These are phyloP conservation scores for Pharus latifolius DNA, from an alignment of 176 grass and related monocot genomes.

Conservation along the genomic window DNA sequence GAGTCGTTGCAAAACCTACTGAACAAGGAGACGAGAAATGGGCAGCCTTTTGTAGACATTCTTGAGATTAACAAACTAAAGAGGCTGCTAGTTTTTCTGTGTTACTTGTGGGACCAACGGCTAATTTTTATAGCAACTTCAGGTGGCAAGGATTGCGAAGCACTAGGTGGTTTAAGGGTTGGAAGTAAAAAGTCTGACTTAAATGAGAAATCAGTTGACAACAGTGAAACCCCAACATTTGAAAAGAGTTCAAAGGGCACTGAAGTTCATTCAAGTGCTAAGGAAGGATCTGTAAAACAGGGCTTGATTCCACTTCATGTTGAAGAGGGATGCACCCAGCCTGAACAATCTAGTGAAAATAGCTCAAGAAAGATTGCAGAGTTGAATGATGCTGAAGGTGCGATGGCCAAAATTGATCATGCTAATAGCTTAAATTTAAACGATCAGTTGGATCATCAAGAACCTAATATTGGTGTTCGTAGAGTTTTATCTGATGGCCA, in stretches of 20 bases:
- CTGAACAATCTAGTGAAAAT: constrained; percentile 24
- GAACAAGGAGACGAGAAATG: constrained; percentile 57
- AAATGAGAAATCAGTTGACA: constrained; percentile 19
- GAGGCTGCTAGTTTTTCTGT: constrained; percentile 67
- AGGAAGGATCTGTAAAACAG: constrained; percentile 13
- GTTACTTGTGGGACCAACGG: constrained; percentile 85
- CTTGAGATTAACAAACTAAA: constrained; percentile 89
- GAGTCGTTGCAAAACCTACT: constrained; percentile 51
- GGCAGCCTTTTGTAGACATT: constrained; percentile 66
- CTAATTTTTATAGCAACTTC: constrained; percentile 56
- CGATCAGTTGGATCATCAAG: constrained; percentile 27
- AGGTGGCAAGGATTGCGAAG: constrained; percentile 39
- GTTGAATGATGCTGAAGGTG: constrained; percentile 13
- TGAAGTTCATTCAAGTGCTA: constrained; percentile 25
- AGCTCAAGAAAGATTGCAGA: not conserved
- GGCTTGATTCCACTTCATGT: not conserved
- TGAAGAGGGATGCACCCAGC: constrained; percentile 12
- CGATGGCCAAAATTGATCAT: constrained; percentile 24
- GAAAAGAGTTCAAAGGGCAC: constrained; percentile 20
- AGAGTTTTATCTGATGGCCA: constrained; percentile 71
- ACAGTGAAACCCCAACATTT: constrained; percentile 16
- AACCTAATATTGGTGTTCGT: constrained; percentile 30
- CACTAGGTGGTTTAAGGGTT: constrained; percentile 23
- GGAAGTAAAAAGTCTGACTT: constrained; percentile 42
- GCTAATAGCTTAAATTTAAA: constrained; percentile 30